Percentiles rank a stretch among this genome's conserved stretches.
These are phyloP conservation scores for Lojkania enalia DNA, from an alignment of 2,329 filamentous ascomycete genomes.

Conservation along the genomic window DNA sequence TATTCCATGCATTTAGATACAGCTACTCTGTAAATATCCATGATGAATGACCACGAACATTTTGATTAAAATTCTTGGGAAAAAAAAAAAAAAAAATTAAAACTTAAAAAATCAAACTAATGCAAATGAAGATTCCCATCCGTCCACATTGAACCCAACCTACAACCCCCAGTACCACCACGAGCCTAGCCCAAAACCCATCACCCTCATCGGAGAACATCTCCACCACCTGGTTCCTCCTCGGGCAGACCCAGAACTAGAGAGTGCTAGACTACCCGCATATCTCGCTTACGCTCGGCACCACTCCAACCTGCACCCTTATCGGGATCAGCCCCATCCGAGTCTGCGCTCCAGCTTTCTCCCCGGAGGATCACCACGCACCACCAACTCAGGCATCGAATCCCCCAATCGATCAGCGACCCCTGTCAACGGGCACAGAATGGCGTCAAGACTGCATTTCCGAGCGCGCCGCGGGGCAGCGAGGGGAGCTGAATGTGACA, in stretches of 20 bases:
- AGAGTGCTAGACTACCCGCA: background rate
- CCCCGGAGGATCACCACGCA: conserved; percentile 27
- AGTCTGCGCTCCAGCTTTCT: conserved; percentile 16
- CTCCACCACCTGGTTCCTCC: no score
- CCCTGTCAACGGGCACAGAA: background rate
- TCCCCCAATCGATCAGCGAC: conserved; percentile 14
- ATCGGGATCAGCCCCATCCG: conserved; percentile 24
- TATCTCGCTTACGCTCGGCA: conserved; percentile 17
- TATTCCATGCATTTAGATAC: no score
- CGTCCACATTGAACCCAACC: no score
- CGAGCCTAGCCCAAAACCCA: background rate
- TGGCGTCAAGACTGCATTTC: conserved; percentile 14
- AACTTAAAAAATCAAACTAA: no score
- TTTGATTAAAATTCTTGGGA: no score
- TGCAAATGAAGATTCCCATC: no score
- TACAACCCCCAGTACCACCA: no score
- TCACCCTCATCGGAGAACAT: background rate
- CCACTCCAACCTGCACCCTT: conserved; percentile 19
- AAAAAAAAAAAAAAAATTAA: no score
- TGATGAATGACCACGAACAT: no score
- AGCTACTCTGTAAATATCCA: no score
- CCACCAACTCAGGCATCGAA: conserved; percentile 7
- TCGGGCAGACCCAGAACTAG: no score
- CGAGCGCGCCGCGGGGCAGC: conserved; percentile 12
- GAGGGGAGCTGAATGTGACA: background rate